A percentile compares a stretch with the other conserved stretches of the same genome.
phyloP scores from a whole-genome alignment of 768 basidiomycete species.

The Naganishia onofrii region DNA sequence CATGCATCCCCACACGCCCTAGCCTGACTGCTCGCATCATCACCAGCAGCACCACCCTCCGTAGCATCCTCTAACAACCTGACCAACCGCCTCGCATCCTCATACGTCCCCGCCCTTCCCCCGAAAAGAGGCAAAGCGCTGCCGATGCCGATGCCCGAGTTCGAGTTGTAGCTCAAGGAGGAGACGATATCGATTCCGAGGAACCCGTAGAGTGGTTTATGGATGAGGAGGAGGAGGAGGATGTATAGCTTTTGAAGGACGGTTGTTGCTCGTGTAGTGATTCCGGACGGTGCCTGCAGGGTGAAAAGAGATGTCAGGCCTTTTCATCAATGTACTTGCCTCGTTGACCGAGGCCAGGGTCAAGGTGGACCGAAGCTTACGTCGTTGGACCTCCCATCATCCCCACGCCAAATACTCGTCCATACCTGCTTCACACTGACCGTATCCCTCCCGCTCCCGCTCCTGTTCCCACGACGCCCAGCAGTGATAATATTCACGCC shows the following conservation, averaged over 20 bases:
- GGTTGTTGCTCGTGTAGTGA: background rate
- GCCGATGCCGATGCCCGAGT: too few relatives aligned
- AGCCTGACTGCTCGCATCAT: too few relatives aligned
- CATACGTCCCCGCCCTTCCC: background rate
- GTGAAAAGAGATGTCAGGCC: too few relatives aligned
- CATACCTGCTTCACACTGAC: background rate
- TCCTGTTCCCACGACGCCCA: too few relatives aligned
- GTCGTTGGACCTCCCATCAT: too few relatives aligned
- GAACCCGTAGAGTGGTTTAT: conserved; percentile 8
- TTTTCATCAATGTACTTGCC: too few relatives aligned
- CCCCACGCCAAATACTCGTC: background rate
- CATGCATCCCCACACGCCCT: conserved; percentile 40
- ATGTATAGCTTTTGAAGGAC: background rate
- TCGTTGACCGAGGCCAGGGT: too few relatives aligned
- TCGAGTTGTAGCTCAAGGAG: too few relatives aligned
- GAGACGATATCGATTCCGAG: conserved; percentile 19
- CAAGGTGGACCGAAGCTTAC: too few relatives aligned
- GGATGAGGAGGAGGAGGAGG: background rate
- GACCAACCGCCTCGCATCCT: conserved; percentile 23
- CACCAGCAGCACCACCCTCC: conserved; percentile 37
- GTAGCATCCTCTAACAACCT: conserved; percentile 37
- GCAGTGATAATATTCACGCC: background rate
- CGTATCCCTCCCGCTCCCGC: background rate
- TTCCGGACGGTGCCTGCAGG: too few relatives aligned
- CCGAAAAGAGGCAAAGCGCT: background rate